Conservation (phyloP, 2,329 filamentous ascomycete species). For the Cercospora brassicicola region DNA sequence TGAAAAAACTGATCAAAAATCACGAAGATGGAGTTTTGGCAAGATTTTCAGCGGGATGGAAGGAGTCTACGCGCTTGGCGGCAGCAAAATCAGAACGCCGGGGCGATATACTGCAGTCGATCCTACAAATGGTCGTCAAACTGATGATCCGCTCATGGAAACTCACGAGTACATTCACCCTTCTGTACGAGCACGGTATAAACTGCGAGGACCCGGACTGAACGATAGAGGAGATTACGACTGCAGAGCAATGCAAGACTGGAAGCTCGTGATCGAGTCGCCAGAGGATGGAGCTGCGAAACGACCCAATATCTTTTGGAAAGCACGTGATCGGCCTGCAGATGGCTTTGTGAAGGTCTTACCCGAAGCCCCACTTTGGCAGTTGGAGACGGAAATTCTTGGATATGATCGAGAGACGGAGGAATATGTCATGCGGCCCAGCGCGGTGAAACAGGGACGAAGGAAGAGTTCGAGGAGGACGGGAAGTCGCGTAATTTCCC, state of each 20-base stretch:
- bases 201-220: conserved; percentile 49
- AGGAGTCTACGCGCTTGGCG: conserved; percentile 51
- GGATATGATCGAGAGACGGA: conserved; percentile 46
- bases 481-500: conserved; percentile 10
- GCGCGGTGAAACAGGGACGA: conserved; percentile 20
- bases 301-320: conserved; percentile 48
- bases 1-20: conserved; percentile 42
- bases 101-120: conserved; percentile 51
- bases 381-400: conserved; percentile 46
- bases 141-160: conserved; percentile 47
- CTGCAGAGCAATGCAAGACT: conserved; percentile 47
- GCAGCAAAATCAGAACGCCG: conserved; percentile 48
- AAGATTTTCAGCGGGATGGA: conserved; percentile 49
- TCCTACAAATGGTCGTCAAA: conserved; percentile 45
- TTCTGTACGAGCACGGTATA: conserved; percentile 48
- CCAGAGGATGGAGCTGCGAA: conserved; percentile 35
- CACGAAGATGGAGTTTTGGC: conserved; percentile 52
- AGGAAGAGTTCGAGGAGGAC: conserved; percentile 22
- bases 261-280: conserved; percentile 51
- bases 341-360: conserved; percentile 43
- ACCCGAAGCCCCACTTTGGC: conserved; percentile 49
- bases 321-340: conserved; percentile 39
- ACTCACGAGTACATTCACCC: conserved; percentile 57
- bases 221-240: conserved; percentile 50
- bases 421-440: conserved; percentile 40